These are phyloP conservation scores for Yamadazyma taylorii DNA, from an alignment of 1,139 yeast genomes.

Conservation along the genomic window DNA sequence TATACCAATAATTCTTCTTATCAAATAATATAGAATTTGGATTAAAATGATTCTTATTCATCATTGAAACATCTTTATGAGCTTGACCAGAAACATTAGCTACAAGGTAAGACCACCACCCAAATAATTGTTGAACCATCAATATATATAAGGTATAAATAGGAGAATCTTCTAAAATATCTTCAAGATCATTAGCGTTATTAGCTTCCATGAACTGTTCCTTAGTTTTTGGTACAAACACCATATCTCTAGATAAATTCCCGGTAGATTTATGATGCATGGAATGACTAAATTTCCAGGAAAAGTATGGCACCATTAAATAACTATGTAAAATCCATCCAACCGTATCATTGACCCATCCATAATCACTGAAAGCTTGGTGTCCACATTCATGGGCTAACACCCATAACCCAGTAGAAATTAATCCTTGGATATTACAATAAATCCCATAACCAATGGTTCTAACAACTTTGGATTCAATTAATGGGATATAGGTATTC, in stretches of 20 bases:
- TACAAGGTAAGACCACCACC: conserved; percentile 49
- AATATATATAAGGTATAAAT: conserved; percentile 43
- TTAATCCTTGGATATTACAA: conserved; percentile 59
- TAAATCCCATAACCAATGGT: conserved; percentile 51
- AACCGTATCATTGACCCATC: conserved; percentile 53
- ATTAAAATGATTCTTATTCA: conserved; percentile 45
- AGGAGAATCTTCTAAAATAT: conserved; percentile 56
- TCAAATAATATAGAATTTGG: conserved; percentile 57
- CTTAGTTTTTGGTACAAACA: conserved; percentile 56
- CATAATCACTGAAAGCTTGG: conserved; percentile 59
- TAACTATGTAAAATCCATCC: conserved; percentile 64
- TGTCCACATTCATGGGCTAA: conserved; percentile 70
- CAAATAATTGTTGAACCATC: conserved; percentile 54
- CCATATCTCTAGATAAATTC: conserved; percentile 60
- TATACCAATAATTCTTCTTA: conserved; percentile 54
- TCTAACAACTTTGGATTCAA: conserved; percentile 26
- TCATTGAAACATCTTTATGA: conserved; percentile 35
- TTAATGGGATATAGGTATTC: conserved; percentile 47
- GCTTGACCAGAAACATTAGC: conserved; percentile 54
- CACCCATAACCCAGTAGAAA: conserved; percentile 68
- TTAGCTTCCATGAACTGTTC: conserved; percentile 38
- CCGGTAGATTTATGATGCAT: conserved; percentile 69
- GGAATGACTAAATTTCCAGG: conserved; percentile 61
- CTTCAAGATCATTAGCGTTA: conserved; percentile 35
- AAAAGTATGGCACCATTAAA: conserved; percentile 58